Base-by-base conservation (phyloP, 2,329 filamentous ascomycete genomes). In the Penicillium sp. region DNA sequence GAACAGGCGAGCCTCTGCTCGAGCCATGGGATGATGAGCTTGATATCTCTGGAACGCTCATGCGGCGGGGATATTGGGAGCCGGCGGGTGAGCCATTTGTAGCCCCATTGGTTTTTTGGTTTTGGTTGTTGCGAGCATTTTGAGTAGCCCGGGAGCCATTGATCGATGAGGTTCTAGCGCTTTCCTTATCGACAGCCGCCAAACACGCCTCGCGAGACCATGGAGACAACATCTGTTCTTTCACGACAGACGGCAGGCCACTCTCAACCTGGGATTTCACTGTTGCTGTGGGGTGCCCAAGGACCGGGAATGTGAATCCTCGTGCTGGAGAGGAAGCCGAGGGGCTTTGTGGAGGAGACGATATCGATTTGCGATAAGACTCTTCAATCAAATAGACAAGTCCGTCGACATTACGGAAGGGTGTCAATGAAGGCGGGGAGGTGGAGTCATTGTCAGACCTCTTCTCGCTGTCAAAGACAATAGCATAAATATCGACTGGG, bases 161-260 rank as follows among this genome's bases (percentile, higher is more conserved):
- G 54, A 96, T 78, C 4, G 91, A 96, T 13, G 85, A 84, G 0
- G 89, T 85, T 66, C 88, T 90, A 66, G 87, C 87, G 49, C 81
- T 84, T 55, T 89, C 80, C 58, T 80, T 85, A 58, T 89, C 86
- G 49, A 90, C 82, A 38, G 84, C 81, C 12, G 87, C 83, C 52
- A 94, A 78, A 33, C 89, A 89, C 15, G 80, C 77, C 23, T 96
- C 92, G 68, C 87, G 87, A 39, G 86, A 89, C 93, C 93, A 97
- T 48, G 90, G 85, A 21, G 84, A 80, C 57, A 91, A 78, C 83
- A 97, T 90, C 64, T 90, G 84, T 61, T 94, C 90, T 63, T 83
- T 86, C 65, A 91, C 84, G 29, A 79, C 81, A 17, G 78, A 73
- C 0, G 91, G 89, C 2, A 96, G 78, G 57, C 87, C 82, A n/a